Conservation (phyloP, 2,329 filamentous ascomycete species). For the Fusarium staphyleae region DNA sequence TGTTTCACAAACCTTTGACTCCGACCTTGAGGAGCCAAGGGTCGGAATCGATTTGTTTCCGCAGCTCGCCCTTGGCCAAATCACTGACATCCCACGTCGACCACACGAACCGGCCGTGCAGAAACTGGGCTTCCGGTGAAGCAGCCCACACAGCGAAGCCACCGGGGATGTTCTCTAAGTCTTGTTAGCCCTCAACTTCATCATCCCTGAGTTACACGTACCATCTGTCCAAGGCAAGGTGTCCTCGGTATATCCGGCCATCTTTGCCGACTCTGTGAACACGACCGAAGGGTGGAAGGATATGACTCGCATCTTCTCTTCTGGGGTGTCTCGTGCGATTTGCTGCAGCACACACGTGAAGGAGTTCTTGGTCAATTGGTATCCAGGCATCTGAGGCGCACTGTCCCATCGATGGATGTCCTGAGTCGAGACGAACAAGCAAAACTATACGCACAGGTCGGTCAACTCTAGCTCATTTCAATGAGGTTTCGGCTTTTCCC, state of each 20-base stretch:
- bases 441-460: neutral
- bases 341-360: constrained; percentile 47
- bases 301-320: constrained; percentile 48
- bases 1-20: constrained; percentile 25
- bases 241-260: constrained; percentile 31
- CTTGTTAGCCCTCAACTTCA: neutral
- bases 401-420: constrained; percentile 41
- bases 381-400: constrained; percentile 37
- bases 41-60: constrained; percentile 19
- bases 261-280: constrained; percentile 42
- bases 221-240: constrained; percentile 35
- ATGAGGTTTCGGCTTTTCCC: too few species aligned
- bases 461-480: too few species aligned
- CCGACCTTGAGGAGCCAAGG: constrained; percentile 37
- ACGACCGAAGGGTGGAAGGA: constrained; percentile 52
- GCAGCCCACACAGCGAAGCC: constrained; percentile 54
- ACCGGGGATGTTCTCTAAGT: constrained; percentile 48
- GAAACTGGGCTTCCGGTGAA: constrained; percentile 52
- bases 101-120: constrained; percentile 57
- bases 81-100: constrained; percentile 61
- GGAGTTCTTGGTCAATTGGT: constrained; percentile 49
- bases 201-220: neutral
- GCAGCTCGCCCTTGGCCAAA: constrained; percentile 35
- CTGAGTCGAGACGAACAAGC: constrained; percentile 25
- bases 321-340: constrained; percentile 44